Conservation (phyloP, 495 filamentous ascomycete species). For the Aspergillus baeticus region DNA sequence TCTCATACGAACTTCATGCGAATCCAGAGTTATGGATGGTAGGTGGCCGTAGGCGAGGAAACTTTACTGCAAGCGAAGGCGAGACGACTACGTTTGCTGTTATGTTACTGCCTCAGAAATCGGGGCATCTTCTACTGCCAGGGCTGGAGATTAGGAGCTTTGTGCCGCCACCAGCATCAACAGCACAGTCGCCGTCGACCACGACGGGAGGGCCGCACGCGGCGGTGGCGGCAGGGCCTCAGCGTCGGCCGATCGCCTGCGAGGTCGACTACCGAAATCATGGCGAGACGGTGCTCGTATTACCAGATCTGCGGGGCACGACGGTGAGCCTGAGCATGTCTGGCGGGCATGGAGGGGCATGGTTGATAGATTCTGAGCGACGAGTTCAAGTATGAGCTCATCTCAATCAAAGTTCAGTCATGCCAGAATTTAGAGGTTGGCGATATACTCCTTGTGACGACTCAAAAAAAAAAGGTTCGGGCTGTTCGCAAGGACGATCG, state of each 20-base stretch:
- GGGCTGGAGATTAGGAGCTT: conserved; percentile 69
- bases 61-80: conserved; percentile 62
- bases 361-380: conserved; percentile 58
- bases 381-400: conserved; percentile 20
- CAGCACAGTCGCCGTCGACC: conserved; percentile 15
- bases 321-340: conserved; percentile 70
- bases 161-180: conserved; percentile 22
- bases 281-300: conserved; percentile 72
- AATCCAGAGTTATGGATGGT: conserved; percentile 78
- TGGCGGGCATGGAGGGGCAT: conserved; percentile 59
- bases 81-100: conserved; percentile 55
- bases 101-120: conserved; percentile 73
- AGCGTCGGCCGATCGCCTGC: conserved; percentile 50
- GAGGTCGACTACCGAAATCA: conserved; percentile 80
- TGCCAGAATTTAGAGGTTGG: not conserved
- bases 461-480: not conserved
- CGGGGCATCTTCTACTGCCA: conserved; percentile 75
- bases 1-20: conserved; percentile 80
- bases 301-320: conserved; percentile 70
- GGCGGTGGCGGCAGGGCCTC: conserved; percentile 14
- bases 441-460: too few species aligned
- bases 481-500: too few species aligned
- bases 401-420: not conserved
- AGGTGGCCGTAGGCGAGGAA: conserved; percentile 74
- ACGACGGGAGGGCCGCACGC: conserved; percentile 4